phyloP scores from a whole-genome alignment of 2,329 filamentous ascomycete genomes.

The Pestalotiopsis sp. region DNA sequence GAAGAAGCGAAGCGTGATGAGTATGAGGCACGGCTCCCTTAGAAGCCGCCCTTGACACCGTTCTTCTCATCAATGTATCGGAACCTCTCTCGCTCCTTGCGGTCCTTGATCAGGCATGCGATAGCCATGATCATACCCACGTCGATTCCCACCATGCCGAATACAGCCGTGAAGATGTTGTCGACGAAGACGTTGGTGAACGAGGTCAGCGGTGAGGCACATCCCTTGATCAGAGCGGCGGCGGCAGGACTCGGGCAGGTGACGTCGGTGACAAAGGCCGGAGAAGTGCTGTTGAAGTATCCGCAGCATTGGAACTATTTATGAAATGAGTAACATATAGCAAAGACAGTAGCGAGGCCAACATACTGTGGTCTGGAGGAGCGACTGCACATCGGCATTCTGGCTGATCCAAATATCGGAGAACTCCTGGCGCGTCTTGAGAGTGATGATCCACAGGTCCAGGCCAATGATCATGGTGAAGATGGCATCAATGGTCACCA shows the following conservation, averaged over 20 bases:
- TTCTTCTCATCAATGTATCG: slow-evolving; percentile 81
- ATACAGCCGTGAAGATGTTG: slow-evolving; percentile 76
- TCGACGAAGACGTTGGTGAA: slow-evolving; percentile 76
- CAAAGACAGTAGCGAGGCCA: background rate
- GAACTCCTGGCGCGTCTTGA: slow-evolving; percentile 68
- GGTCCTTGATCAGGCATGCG: slow-evolving; percentile 78
- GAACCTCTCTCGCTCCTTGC: slow-evolving; percentile 79
- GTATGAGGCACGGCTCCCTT: slow-evolving; percentile 19
- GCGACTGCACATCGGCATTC: slow-evolving; percentile 58
- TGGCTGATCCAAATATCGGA: slow-evolving; percentile 63
- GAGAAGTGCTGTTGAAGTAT: slow-evolving; percentile 72
- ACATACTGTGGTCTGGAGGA: slow-evolving; percentile 72
- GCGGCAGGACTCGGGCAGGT: slow-evolving; percentile 72
- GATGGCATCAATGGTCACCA: slow-evolving; percentile 62
- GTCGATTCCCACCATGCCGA: slow-evolving; percentile 77
- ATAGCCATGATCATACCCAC: slow-evolving; percentile 70
- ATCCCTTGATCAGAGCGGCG: slow-evolving; percentile 72
- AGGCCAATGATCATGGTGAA: slow-evolving; percentile 70
- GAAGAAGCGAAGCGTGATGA: slow-evolving; percentile 1
- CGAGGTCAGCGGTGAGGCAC: slow-evolving; percentile 66
- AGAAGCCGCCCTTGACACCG: slow-evolving; percentile 55
- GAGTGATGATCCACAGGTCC: slow-evolving; percentile 73
- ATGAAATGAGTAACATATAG: background rate
- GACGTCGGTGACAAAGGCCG: slow-evolving; percentile 70
- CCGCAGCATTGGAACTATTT: slow-evolving; percentile 80